Base-by-base conservation (phyloP, 2,329 filamentous ascomycete genomes). In the Onygenales sp. region DNA sequence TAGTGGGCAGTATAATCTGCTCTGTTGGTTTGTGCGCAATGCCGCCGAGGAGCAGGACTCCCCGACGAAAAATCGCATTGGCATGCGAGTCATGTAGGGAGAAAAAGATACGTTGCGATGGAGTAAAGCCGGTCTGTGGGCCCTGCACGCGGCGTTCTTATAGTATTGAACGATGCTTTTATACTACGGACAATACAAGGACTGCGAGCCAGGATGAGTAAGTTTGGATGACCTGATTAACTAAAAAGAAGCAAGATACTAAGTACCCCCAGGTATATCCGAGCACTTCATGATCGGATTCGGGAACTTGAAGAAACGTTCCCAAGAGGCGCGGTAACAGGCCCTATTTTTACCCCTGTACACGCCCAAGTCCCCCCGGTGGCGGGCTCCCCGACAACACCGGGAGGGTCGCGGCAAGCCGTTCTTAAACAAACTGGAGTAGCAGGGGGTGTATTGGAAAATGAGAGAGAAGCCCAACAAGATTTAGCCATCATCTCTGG, bases 61-160 rank as follows among this genome's bases (percentile, higher is more conserved):
- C 36, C 36, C 54, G 55, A 13, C 50, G 54, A 27, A 62, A 64
- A 53, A 64, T 73, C n/a, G 61, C 69, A 1, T 59, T 73, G 6
- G 72, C 71, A 11, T 75, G 73, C 54, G 71, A 74, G 52, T 64
- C 68, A 3, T 75, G 73, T 51, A 63, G 72, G 32, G 66, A 70
- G 50, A 68, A 70, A 46, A 75, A 75, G 56, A 61, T 69, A 5
- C 66, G 69, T 1, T 75, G 72, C 52, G 72, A 75, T 56, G 72
- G 72, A 17, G 62, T 52, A n/a, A 74, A 73, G 57, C 73, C 73
- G 27, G 68, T 75, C 10, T 76, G 73, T 59, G 70, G 67, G n/a
- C 67, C 69, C 2, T 75, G 73, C 51, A 60, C 60, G 43, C 65
- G 66, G 10, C 66, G 71, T 10, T 63, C 62, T 2, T 61, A 69